Evolutionary conservation across 371 early-diverging fungal genomes (phyloP), one percentile per base, ranked within the genome.

Genomic region (Smittium culicis): DNA sequence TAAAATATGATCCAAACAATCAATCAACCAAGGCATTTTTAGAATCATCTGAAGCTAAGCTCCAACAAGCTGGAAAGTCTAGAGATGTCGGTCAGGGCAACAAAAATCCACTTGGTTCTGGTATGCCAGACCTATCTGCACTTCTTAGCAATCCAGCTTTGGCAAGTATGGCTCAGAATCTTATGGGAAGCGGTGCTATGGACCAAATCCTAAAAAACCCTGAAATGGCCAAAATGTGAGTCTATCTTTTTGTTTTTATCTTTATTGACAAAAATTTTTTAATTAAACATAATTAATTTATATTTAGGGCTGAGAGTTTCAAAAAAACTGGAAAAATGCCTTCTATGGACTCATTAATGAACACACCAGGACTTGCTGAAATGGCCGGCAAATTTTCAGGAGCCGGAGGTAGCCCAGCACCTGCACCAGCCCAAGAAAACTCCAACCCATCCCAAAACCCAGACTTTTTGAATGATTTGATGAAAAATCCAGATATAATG

Each of bases 91-190:
- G 28, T 66, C 65, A 25, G 11, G 65, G 11, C 14, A 14, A 14
- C 14, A 32, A 28, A 25, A 84, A 80, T 59, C 82, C 78, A 35
- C 83, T 77, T 61, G 83, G 77, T 8, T 86, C 85, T 54, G 90
- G 87, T 33, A 74, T 80, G 75, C 81, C 83, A 32, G 85, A 80
- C 65, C 85, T 89, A 54, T 83, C 83, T 1, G 71, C 88, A 55
- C 81, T 94, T 78, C 78, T 94, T 80, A 88, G 79, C 75, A 94
- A 96, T 80, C 97, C 97, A 33, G 86, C 83, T 28, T 75, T 96
- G 72, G 92, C 91, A 91, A 81, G 80, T 72, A 94, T 95, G 95
- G 95, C 77, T 2, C 66, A 72, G 67, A 72, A 73, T 66, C 74
- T 78, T 27, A 78, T 78, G 78, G 59, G 71, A 30, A 93, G 91